phyloP scores from a whole-genome alignment of 129 eudicot genomes.

The Pittosporum tobira region DNA sequence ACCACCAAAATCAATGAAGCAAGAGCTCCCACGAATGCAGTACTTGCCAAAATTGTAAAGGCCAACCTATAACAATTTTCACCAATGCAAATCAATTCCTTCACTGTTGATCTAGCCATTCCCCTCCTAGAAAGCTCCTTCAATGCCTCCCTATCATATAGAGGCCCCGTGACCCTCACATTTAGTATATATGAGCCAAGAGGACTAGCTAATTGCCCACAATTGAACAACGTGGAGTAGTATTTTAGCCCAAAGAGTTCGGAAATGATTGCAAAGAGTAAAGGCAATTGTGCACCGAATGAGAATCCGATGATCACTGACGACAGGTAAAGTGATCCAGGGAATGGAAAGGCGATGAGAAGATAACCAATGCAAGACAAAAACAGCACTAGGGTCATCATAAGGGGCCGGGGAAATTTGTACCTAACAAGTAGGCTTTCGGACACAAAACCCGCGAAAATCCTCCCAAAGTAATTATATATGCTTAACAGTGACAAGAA shows the following conservation, averaged over 20 bases:
- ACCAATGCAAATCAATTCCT: neutral
- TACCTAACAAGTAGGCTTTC: neutral
- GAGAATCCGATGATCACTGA: slow-evolving; percentile 3
- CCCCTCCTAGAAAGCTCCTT: neutral
- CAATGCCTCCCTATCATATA: neutral
- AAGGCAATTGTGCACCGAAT: neutral
- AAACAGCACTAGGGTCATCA: neutral
- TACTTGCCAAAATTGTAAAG: neutral
- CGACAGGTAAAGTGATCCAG: neutral
- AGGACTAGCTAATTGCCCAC: neutral
- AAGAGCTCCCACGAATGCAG: neutral
- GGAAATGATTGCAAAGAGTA: neutral
- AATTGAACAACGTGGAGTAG: slow-evolving; percentile 1
- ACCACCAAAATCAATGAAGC: neutral
- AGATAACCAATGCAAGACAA: neutral
- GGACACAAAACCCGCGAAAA: neutral
- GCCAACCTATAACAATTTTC: neutral
- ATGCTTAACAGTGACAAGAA: no score
- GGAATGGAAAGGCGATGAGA: neutral
- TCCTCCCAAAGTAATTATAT: neutral
- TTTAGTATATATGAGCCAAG: neutral
- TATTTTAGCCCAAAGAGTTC: neutral
- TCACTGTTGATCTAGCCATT: neutral
- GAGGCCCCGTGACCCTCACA: neutral
- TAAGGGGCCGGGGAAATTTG: neutral